A percentile compares a stretch with the other conserved stretches of the same genome.
Evolutionary conservation across 2,329 filamentous ascomycete species (phyloP).

Genomic region (Penicillium frequentans): DNA sequence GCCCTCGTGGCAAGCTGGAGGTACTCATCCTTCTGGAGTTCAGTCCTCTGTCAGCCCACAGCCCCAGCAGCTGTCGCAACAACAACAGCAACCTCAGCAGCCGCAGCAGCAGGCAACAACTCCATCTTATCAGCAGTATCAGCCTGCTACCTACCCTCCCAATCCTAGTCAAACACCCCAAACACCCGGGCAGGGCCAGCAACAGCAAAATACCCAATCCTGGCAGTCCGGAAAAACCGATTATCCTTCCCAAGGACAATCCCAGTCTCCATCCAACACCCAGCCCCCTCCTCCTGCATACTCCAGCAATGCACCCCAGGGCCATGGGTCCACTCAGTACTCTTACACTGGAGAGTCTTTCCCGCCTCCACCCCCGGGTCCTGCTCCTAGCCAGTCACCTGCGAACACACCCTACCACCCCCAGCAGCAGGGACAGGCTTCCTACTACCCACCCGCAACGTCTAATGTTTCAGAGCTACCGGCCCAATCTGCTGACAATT

Average conservation of each 20-base stretch:
- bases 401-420: conserved; percentile 12
- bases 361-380: conserved; percentile 41
- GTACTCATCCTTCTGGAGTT: conserved; percentile 2
- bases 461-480: not conserved
- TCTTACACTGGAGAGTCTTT: conserved; percentile 36
- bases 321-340: conserved; percentile 20
- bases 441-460: conserved; percentile 9
- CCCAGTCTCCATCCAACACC: not conserved
- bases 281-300: conserved; percentile 8
- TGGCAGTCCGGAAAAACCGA: conserved; percentile 6
- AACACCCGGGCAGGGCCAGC: not conserved
- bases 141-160: not conserved
- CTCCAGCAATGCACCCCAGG: conserved; percentile 6
- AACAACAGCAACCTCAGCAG: not conserved
- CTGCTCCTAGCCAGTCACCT: conserved; percentile 26
- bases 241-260: conserved; percentile 3
- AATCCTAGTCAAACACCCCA: conserved; percentile 4
- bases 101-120: conserved; percentile 5
- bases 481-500: conserved; percentile 5
- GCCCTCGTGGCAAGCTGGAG: conserved; percentile 8
- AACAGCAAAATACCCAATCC: conserved; percentile 7
- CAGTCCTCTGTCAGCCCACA: conserved; percentile 11
- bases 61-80: conserved; percentile 10
- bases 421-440: conserved; percentile 15
- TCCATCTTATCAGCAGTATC: conserved; percentile 1